A percentile compares a stretch with the other conserved stretches of the same genome.
These are phyloP conservation scores for Cymbopogon flexuosus DNA, from an alignment of 202 grass and related monocot genomes.

Conservation along the genomic window DNA sequence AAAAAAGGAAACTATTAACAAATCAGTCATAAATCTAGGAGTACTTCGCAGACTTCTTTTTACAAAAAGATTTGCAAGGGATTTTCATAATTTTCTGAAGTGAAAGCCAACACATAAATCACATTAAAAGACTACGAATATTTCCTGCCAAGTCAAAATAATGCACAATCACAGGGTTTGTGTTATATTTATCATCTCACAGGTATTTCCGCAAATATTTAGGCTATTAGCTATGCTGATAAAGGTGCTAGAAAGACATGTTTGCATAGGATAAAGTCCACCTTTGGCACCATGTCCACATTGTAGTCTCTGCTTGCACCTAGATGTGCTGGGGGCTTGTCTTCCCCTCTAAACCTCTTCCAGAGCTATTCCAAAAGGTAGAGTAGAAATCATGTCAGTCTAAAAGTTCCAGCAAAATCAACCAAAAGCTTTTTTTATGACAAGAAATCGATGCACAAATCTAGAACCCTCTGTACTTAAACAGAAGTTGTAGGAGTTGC, in stretches of 20 bases:
- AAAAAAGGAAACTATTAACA: not conserved
- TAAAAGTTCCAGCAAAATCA: not conserved
- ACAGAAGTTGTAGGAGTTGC: not conserved
- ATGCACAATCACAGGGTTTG: not conserved
- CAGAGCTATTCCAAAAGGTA: constrained; percentile 48
- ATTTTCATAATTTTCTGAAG: not conserved
- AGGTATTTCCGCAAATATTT: not conserved
- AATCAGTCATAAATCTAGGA: constrained; percentile 6
- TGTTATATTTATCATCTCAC: not conserved
- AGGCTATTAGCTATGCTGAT: not conserved
- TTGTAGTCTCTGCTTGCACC: constrained; percentile 80
- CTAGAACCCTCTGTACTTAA: not conserved
- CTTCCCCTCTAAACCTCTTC: constrained; percentile 81
- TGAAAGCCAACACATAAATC: not conserved
- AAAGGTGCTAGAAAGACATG: constrained; percentile 12
- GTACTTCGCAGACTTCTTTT: not conserved
- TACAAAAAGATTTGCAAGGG: not conserved
- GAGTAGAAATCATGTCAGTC: constrained; percentile 16
- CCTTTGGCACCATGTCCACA: constrained; percentile 82
- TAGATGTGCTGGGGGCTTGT: constrained; percentile 62
- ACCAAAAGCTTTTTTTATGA: constrained; percentile 17
- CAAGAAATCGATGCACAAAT: constrained; percentile 22
- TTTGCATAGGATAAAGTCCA: constrained; percentile 23
- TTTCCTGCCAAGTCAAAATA: constrained; percentile 16
- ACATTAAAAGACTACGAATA: not conserved